Base-by-base conservation (phyloP, 2,329 filamentous ascomycete genomes). In the Thielaviopsis punctulata region DNA sequence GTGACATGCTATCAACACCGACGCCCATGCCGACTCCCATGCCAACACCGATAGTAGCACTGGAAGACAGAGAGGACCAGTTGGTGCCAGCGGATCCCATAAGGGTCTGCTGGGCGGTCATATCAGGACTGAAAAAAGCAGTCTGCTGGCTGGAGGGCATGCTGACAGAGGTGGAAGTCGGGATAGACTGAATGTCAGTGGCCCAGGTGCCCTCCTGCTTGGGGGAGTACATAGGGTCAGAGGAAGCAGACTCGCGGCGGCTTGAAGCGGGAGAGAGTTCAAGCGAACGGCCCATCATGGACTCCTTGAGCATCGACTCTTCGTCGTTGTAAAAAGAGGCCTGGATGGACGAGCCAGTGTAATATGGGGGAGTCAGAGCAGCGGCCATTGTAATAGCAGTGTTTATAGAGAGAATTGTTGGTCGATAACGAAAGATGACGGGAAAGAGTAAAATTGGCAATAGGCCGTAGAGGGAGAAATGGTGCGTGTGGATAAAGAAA, bases 241-340 rank as follows among this genome's bases (percentile, higher is more conserved):
- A 58, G 51, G 72, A 69, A 48, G 79, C 70, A 56, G 79, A 82
- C 56, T 81, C 77, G 64, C 77, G 70, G 60, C 78, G 71, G 69
- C 76, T 80, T 58, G 69, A 69, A 73, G 81, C 78, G 58, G 72
- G 72, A 39, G 78, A 77, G 67, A 81, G 73, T 59, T 80, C 77
- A 58, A 80, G 63, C 49, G 64, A 41, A n/a, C 23, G 27, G 47
- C 46, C 52, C 24, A 54, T 50, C 15, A 51, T 30, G 5, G 36
- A 33, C 13, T 51, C 52, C n/a, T 52, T 47, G 33, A 54, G 49
- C 48, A 51, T 25, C 1, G 44, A n/a, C 3, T 48, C 22, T 22
- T 39, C 22, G 8, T 50, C 36, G 24, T 41, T 25, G 36, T 25
- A 50, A 21, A 33, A 50, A 27, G 22, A 22, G 44, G 18, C 23